Base-by-base conservation (phyloP, 331 rosid genomes). In the Arachis monticola region DNA sequence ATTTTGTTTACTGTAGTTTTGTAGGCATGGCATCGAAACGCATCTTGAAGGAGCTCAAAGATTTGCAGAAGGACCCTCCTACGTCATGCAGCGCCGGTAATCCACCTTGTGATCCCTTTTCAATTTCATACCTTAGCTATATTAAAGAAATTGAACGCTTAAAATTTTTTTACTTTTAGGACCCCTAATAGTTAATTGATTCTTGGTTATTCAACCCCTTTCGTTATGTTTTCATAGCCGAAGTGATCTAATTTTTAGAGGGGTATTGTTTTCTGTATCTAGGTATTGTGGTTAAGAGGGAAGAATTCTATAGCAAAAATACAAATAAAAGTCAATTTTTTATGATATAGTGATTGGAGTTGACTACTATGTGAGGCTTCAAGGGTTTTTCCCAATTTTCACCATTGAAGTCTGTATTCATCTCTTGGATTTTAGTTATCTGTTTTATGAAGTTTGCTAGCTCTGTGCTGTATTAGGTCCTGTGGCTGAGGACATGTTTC, bases 401-500 rank as follows among this genome's bases (percentile, higher is more conserved):
- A 13, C 10, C 41, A 42, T 60, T 67, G 30, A 51, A 64, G 53
- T 14, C 44, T 52, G 41, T 63, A 32, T 40, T 10, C 40, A 3
- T 52, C 27, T 6, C 8, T 42, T 70, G 6, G 5, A 11, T 12
- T 41, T 6, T 5, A 44, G 27, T 72, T 61, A 9, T 31, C 13
- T 30, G 64, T 17, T 32, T 71, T 35, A 17, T 51, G 62, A 64
- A 42, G 50, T 13, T 48, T 10, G 70, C 10, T 68, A 5, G 1
- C 10, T 6, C 12, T 48, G 46, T 70, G 2, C 48, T 77, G 9
- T 50, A 1, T 58, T 27, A 92, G 96, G 97, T 72, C 97, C 97
- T 0, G 93, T 92, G 77, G 97, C 96, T 5, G 96, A 90, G 85
- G 97, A 92, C 74, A 92, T 92, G 97, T 89, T 92, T 83, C 97